phyloP scores from a whole-genome alignment of 805 yeast species.

The Candida verbasci region DNA sequence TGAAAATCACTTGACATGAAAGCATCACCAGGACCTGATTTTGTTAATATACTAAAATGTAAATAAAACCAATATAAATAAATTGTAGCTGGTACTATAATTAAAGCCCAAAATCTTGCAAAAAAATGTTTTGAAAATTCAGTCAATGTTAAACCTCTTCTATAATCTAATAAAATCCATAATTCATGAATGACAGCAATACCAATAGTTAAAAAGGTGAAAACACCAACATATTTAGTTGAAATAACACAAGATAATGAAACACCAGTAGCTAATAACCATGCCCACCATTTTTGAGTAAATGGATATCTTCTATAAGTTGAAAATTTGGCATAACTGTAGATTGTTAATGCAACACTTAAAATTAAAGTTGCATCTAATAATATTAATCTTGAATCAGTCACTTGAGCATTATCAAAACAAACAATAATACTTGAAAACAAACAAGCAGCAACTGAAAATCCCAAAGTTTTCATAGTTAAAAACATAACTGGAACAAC shows the following conservation, averaged over 20 bases:
- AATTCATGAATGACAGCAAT: conserved; percentile 78
- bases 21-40: conserved; percentile 93
- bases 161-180: conserved; percentile 80
- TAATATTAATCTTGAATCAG: conserved; percentile 85
- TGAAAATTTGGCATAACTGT: conserved; percentile 74
- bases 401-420: conserved; percentile 85
- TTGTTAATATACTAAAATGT: conserved; percentile 76
- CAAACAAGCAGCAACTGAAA: conserved; percentile 73
- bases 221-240: conserved; percentile 93
- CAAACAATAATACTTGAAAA: conserved; percentile 72
- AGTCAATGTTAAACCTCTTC: conserved; percentile 56
- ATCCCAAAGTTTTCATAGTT: conserved; percentile 82
- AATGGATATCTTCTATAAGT: conserved; percentile 64
- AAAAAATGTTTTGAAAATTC: conserved; percentile 64
- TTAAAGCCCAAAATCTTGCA: conserved; percentile 67
- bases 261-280: conserved; percentile 83
- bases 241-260: conserved; percentile 88
- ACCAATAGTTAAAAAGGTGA: conserved; percentile 87
- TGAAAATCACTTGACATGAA: conserved; percentile 96
- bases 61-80: conserved; percentile 89
- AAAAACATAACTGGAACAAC: conserved; percentile 81
- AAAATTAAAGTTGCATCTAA: conserved; percentile 86
- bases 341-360: conserved; percentile 77
- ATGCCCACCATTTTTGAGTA: conserved; percentile 72
- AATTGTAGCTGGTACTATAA: conserved; percentile 75